Evolutionary conservation across 2,329 filamentous ascomycete genomes (phyloP), one percentile per base, ranked within the genome.

Genomic region (Diaporthe sp.): DNA sequence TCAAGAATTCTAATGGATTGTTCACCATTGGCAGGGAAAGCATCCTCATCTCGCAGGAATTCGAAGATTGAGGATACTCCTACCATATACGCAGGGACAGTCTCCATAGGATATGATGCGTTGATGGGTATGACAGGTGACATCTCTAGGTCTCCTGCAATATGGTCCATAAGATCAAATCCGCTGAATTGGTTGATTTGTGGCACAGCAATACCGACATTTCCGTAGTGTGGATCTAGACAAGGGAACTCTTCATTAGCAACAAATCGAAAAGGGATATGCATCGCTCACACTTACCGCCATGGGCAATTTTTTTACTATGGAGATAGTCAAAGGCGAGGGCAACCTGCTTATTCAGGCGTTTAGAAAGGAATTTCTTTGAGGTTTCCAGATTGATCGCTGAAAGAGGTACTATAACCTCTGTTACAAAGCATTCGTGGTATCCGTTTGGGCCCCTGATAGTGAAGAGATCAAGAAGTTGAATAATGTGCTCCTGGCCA

Each of bases 301-400:
- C 57, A 39, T 61, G 58, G 12, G 22, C 3, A 34, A 61, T 42
- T 12, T 22, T 42, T 61, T 61, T 37, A 61, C 22, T 42, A 42
- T 42, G 58, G n/a, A 61, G 58, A 61, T 61, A 42, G 58, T 61
- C 58, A 42, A 61, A 61, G 42, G 37, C 58, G 37, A 61, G 37
- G 34, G 58, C 37, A 17, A 61, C 42, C 58, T 61, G 58, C 37
- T 22, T 61, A 25, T 61, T 61, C 10, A 61, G 34, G 58, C 37
- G 13, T 42, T 61, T 7, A 28, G 8, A 22, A 25, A 34, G 58
- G 37, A 42, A 8, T 39, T 61, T 37, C 55, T 42, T 61, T 37
- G 10, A 13, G 17, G 22, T 42, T 10, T 61, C 58, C n/a, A 61
- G n/a, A 42, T 61, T 13, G 15, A 61, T 6, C 3, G 22, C 34